A percentile compares a stretch with the other conserved stretches of the same genome.
These are phyloP conservation scores for Cucurbitaria berberidis DNA, from an alignment of 2,329 filamentous ascomycete species.

Conservation along the genomic window DNA sequence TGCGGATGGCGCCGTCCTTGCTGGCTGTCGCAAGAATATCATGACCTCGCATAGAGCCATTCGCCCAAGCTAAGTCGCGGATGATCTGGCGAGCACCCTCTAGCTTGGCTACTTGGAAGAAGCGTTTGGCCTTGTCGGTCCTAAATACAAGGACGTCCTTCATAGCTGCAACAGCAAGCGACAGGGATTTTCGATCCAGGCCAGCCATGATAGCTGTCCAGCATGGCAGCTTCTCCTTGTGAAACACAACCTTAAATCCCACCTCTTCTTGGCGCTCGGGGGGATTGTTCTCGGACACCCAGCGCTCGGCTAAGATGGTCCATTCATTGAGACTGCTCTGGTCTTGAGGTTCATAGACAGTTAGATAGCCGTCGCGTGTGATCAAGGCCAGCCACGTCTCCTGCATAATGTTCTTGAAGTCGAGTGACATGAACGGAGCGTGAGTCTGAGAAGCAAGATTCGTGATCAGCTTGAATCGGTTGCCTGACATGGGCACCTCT, in stretches of 20 bases:
- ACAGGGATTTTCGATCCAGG: conserved; percentile 78
- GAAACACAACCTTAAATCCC: conserved; percentile 83
- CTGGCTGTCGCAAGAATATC: conserved; percentile 91
- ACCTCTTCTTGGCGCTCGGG: conserved; percentile 84
- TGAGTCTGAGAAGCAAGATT: conserved; percentile 71
- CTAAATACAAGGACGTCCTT: conserved; percentile 82
- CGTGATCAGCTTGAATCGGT: conserved; percentile 77
- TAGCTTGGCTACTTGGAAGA: conserved; percentile 83
- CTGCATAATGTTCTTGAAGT: conserved; percentile 82
- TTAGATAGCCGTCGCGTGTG: conserved; percentile 79
- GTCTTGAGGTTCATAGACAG: conserved; percentile 83
- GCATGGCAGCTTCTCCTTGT: conserved; percentile 84
- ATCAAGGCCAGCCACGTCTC: conserved; percentile 88
- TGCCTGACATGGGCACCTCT: conserved; percentile 73
- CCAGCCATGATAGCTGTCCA: conserved; percentile 79
- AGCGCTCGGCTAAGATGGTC: conserved; percentile 75
- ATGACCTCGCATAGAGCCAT: conserved; percentile 86
- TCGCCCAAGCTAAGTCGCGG: conserved; percentile 89
- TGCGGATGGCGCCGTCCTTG: conserved; percentile 86
- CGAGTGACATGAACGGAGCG: conserved; percentile 75
- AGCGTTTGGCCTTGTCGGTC: conserved; percentile 74
- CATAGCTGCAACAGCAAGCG: conserved; percentile 86
- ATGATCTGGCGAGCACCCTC: conserved; percentile 77
- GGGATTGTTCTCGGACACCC: conserved; percentile 65
- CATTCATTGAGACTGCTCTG: conserved; percentile 82